Conservation (phyloP, 805 yeast species). For the Saturnispora besseyi region DNA sequence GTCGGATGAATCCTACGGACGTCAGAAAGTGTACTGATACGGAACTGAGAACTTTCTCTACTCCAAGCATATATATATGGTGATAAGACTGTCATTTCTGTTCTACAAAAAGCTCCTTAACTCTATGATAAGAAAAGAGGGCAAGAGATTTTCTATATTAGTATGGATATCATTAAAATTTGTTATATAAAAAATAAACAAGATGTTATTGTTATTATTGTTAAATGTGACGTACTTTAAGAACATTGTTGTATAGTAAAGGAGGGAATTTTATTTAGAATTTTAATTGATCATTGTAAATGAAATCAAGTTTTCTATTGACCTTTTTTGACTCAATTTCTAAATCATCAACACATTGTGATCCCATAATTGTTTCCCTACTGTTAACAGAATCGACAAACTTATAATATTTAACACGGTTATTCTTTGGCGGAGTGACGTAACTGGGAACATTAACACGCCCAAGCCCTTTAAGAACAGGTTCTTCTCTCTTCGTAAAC, state of each 20-base stretch:
- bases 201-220: not conserved
- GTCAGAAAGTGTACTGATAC: conserved; percentile 15
- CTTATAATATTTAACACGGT: conserved; percentile 4
- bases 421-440: conserved; percentile 12
- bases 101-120: not conserved
- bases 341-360: conserved; percentile 3
- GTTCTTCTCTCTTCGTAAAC: not conserved
- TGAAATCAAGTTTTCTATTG: not conserved
- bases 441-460: conserved; percentile 7
- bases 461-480: not conserved
- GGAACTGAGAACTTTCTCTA: conserved; percentile 14
- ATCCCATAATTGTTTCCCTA: not conserved
- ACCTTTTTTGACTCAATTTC: not conserved
- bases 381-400: conserved; percentile 2
- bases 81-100: conserved; percentile 20
- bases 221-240: not conserved
- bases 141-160: not conserved
- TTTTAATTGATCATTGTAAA: conserved; percentile 6
- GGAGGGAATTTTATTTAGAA: not conserved
- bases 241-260: too few relatives aligned
- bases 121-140: not conserved
- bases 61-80: conserved; percentile 28
- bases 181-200: not conserved
- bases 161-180: not conserved
- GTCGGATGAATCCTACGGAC: conserved; percentile 10